These are phyloP conservation scores for Saccharomycodes ludwigii DNA, from an alignment of 805 yeast genomes.

Conservation along the genomic window DNA sequence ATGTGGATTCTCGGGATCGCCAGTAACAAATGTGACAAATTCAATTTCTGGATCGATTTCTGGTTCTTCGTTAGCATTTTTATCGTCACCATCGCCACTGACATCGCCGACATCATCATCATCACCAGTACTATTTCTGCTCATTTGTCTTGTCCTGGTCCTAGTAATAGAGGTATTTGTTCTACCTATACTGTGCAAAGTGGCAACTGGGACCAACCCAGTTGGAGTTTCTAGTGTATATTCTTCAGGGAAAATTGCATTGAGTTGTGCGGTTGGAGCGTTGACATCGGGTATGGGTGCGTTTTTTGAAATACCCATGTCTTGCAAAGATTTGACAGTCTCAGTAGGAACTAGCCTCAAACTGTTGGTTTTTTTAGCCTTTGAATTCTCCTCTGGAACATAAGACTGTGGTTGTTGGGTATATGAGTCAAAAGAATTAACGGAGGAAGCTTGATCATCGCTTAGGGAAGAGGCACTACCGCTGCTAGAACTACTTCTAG, in stretches of 20 bases:
- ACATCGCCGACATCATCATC: conserved; percentile 12
- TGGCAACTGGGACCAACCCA: conserved; percentile 73
- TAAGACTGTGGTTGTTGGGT: conserved; percentile 8
- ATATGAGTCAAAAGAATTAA: conserved; percentile 10
- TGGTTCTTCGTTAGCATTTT: conserved; percentile 12
- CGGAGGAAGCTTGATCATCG: too few species aligned
- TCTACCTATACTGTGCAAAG: conserved; percentile 60
- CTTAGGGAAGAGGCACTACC: too few species aligned
- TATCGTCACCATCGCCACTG: conserved; percentile 16
- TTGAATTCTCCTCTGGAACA: conserved; percentile 7
- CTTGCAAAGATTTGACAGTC: conserved; percentile 56
- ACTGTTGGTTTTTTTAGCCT: too few species aligned
- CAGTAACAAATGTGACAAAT: conserved; percentile 67
- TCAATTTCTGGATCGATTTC: conserved; percentile 56
- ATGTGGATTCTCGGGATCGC: conserved; percentile 84
- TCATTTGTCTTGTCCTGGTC: conserved; percentile 26
- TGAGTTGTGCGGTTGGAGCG: conserved; percentile 34
- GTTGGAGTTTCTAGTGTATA: conserved; percentile 80
- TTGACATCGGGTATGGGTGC: conserved; percentile 45
- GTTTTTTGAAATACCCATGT: conserved; percentile 44
- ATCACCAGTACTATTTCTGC: conserved; percentile 13
- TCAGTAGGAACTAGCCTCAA: conserved; percentile 47
- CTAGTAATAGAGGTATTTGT: conserved; percentile 24
- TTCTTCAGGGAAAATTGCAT: conserved; percentile 85
- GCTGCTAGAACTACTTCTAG: too few species aligned